A percentile compares a stretch with the other conserved stretches of the same genome.
phyloP scores from a whole-genome alignment of 257 asterid species.

The Lantana camara region DNA sequence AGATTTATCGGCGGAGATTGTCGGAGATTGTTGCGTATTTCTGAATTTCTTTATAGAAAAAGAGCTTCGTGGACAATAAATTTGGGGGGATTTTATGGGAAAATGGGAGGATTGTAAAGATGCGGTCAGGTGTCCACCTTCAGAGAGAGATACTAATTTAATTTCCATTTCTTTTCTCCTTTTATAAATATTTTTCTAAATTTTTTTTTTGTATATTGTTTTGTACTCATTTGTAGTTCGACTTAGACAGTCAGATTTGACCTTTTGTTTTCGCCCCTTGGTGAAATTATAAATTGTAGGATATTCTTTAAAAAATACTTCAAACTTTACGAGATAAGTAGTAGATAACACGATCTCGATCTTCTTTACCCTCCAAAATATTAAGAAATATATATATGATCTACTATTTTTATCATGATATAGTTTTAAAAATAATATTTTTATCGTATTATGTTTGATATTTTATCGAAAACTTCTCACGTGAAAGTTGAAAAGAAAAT shows the following conservation, averaged over 20 bases:
- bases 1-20: slow-evolving; percentile 26
- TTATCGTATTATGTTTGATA: no score
- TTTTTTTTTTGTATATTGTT: not conserved
- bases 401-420: no score
- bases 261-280: not conserved
- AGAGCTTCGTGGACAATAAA: slow-evolving; percentile 12
- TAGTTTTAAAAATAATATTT: no score
- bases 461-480: no score
- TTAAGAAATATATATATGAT: no score
- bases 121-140: slow-evolving; percentile 16
- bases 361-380: no score
- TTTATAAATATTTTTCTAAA: not conserved
- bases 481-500: no score
- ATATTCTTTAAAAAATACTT: not conserved
- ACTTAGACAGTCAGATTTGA: not conserved
- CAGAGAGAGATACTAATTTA: not conserved
- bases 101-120: slow-evolving; percentile 6
- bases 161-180: not conserved
- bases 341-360: not conserved
- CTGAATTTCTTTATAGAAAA: not conserved
- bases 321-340: no score
- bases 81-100: slow-evolving; percentile 24
- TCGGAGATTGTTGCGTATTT: not conserved
- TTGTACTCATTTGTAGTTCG: not conserved
- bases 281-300: not conserved